phyloP scores from a whole-genome alignment of 1,139 yeast species.

The Insectozyma bohioensis region DNA sequence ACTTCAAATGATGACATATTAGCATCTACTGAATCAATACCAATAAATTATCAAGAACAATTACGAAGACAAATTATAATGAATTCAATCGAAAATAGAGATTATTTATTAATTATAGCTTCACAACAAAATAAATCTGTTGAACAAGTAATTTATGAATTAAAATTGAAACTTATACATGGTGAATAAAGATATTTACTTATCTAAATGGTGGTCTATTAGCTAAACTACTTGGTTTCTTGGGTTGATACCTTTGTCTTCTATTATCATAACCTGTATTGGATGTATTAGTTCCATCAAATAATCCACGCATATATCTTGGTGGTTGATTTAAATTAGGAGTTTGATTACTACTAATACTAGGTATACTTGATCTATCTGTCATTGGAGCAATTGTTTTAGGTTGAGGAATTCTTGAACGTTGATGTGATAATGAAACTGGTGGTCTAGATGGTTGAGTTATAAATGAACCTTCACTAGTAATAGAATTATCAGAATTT shows the following conservation, averaged over 20 bases:
- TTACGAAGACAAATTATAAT: constrained; percentile 38
- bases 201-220: constrained; percentile 26
- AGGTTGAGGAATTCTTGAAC: constrained; percentile 18
- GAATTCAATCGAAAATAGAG: constrained; percentile 44
- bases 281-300: too few species aligned
- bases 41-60: constrained; percentile 38
- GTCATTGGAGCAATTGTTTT: constrained; percentile 2
- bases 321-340: constrained; percentile 49
- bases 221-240: constrained; percentile 7
- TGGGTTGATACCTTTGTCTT: constrained; percentile 1
- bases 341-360: constrained; percentile 9
- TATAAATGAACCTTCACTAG: constrained; percentile 2
- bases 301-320: constrained; percentile 42
- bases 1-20: too few species aligned
- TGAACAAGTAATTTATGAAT: constrained; percentile 43
- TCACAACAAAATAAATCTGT: constrained; percentile 45
- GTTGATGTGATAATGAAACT: too few species aligned
- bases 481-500: neutral
- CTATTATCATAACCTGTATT: constrained; percentile 11
- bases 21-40: constrained; percentile 7
- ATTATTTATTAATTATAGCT: constrained; percentile 44
- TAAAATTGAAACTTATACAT: constrained; percentile 23
- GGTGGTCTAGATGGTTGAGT: too few species aligned
- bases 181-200: constrained; percentile 5
- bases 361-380: constrained; percentile 4